Evolutionary conservation across 805 yeast genomes (phyloP).

Genomic region (Schwanniomyces pseudopolymorphus): DNA sequence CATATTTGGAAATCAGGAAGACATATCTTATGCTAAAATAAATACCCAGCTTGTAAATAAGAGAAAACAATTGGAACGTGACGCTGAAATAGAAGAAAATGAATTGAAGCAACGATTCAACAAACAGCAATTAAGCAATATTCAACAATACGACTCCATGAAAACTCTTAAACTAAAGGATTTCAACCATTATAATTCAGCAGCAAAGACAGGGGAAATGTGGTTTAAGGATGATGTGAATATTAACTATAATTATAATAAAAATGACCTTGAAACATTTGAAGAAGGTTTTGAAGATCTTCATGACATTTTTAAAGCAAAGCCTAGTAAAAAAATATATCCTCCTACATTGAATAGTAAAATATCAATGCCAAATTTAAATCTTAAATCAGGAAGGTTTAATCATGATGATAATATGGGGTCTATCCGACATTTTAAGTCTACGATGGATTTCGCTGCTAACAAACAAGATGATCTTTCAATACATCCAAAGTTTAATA

Average conservation of each 20-base stretch:
- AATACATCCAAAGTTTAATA: constrained; percentile 29
- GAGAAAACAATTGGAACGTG: constrained; percentile 22
- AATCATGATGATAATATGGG: constrained; percentile 7
- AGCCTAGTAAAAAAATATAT: not conserved
- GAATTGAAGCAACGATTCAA: constrained; percentile 20
- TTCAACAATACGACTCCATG: constrained; percentile 16
- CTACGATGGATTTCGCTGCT: constrained; percentile 30
- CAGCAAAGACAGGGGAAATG: constrained; percentile 11
- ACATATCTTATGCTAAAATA: constrained; percentile 31
- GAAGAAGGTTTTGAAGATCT: constrained; percentile 35
- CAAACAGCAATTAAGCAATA: constrained; percentile 3
- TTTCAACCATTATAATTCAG: constrained; percentile 14
- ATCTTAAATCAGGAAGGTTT: constrained; percentile 4
- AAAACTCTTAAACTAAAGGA: constrained; percentile 31
- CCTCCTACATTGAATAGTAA: constrained; percentile 7
- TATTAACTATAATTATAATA: constrained; percentile 34
- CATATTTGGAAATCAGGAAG: constrained; percentile 37
- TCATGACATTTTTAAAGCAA: not conserved
- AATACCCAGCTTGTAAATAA: constrained; percentile 23
- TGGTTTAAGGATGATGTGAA: constrained; percentile 33
- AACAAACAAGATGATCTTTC: constrained; percentile 9
- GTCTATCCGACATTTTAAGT: constrained; percentile 27
- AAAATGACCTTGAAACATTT: constrained; percentile 37
- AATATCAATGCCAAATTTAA: constrained; percentile 13
- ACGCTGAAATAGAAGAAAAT: constrained; percentile 35